A percentile compares a stretch with the other conserved stretches of the same genome.
phyloP scores from a whole-genome alignment of 2,329 filamentous ascomycete species.

The Aspergillus hortae region DNA sequence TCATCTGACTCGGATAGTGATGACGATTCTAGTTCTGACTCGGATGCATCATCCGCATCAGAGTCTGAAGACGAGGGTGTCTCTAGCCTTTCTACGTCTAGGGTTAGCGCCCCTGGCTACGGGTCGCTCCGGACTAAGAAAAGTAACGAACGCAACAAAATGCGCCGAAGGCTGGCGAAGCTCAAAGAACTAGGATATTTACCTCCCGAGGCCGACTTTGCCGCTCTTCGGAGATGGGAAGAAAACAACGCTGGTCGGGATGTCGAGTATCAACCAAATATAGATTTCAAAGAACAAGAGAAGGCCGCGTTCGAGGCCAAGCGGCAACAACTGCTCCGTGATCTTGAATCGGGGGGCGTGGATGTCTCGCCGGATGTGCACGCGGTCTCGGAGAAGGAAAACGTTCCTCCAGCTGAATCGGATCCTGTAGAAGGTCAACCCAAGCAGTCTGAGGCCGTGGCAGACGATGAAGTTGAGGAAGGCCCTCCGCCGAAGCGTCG shows the following conservation, averaged over 20 bases:
- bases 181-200: slow-evolving; percentile 55
- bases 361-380: slow-evolving; percentile 35
- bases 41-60: slow-evolving; percentile 24
- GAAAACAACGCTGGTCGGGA: slow-evolving; percentile 22
- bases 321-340: slow-evolving; percentile 50
- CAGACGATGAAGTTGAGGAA: slow-evolving; percentile 9
- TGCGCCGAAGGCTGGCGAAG: slow-evolving; percentile 47
- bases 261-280: slow-evolving; percentile 15
- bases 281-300: slow-evolving; percentile 22
- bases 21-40: slow-evolving; percentile 22
- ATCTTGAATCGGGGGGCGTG: slow-evolving; percentile 51
- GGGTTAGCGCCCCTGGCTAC: slow-evolving; percentile 42
- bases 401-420: slow-evolving; percentile 18
- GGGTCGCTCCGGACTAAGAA: slow-evolving; percentile 51
- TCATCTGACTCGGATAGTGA: slow-evolving; percentile 35
- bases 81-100: slow-evolving; percentile 12
- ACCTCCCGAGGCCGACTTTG: slow-evolving; percentile 48
- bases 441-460: slow-evolving; percentile 7
- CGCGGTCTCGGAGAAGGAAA: slow-evolving; percentile 23
- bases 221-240: slow-evolving; percentile 44
- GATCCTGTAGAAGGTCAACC: slow-evolving; percentile 8
- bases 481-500: slow-evolving; percentile 31
- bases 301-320: slow-evolving; percentile 48
- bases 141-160: slow-evolving; percentile 54
- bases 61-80: slow-evolving; percentile 33